These are phyloP conservation scores for Candida railenensis DNA, from an alignment of 805 yeast species.

Conservation along the genomic window DNA sequence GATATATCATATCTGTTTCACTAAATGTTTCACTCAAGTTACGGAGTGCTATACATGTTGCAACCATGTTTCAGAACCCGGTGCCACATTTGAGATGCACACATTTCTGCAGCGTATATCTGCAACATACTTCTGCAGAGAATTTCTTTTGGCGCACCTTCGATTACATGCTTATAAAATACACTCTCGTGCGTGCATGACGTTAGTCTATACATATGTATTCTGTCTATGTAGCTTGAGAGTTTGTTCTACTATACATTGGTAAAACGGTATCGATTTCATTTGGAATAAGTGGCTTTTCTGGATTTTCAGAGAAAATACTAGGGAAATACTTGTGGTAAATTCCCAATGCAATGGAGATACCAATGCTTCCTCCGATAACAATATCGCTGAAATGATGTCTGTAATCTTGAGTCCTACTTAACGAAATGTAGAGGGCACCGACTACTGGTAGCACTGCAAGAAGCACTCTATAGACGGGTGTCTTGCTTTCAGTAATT, in stretches of 20 bases:
- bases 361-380: constrained; percentile 33
- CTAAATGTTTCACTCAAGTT: not conserved
- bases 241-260: constrained; percentile 4
- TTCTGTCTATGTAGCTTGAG: not conserved
- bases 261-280: constrained; percentile 11
- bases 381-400: constrained; percentile 36
- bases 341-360: constrained; percentile 20
- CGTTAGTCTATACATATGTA: not conserved
- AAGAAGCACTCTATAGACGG: constrained; percentile 21
- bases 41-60: not conserved
- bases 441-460: constrained; percentile 21
- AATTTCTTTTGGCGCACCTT: not conserved
- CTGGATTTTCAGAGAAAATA: constrained; percentile 8
- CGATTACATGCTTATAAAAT: not conserved
- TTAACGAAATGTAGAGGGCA: constrained; percentile 31
- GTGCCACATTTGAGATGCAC: not conserved
- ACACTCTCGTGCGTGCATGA: not conserved
- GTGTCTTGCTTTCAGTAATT: constrained; percentile 11
- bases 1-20: not conserved
- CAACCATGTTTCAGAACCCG: not conserved
- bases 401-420: constrained; percentile 37
- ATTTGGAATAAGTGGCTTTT: constrained; percentile 9
- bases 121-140: not conserved
- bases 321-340: constrained; percentile 29
- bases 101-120: not conserved